Percentiles rank a stretch among this genome's conserved stretches.
These are phyloP conservation scores for Funneliformis caledonium DNA, from an alignment of 371 early-diverging fungal genomes.

Conservation along the genomic window DNA sequence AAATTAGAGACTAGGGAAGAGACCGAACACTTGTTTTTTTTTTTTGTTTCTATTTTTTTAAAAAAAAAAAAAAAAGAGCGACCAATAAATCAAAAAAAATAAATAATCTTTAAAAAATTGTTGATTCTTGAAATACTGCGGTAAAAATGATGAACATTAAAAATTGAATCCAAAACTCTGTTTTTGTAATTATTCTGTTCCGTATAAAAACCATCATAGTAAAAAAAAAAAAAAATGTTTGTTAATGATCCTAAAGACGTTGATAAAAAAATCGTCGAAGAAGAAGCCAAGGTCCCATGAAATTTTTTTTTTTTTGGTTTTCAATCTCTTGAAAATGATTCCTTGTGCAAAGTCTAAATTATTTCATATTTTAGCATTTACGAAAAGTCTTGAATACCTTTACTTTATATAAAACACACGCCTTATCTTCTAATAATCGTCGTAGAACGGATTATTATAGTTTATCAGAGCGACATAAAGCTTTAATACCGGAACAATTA, in stretches of 20 bases:
- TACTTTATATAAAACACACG: slow-evolving; percentile 69
- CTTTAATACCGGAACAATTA: slow-evolving; percentile 51
- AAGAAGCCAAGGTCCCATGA: slow-evolving; percentile 9
- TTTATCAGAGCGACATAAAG: slow-evolving; percentile 70
- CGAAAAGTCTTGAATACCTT: slow-evolving; percentile 74
- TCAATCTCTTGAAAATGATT: background rate
- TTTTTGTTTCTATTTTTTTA: no score
- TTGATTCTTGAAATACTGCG: no score
- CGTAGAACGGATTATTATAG: slow-evolving; percentile 69
- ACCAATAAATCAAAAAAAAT: no score
- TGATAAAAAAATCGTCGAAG: background rate
- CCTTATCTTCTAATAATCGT: slow-evolving; percentile 71
- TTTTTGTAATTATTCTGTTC: background rate
- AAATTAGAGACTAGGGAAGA: no score
- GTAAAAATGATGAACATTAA: no score
- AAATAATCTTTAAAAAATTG: no score
- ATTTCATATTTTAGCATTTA: slow-evolving; percentile 49
- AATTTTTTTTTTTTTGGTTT: background rate
- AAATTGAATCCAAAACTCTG: no score
- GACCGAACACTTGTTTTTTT: no score
- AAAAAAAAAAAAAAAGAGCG: no score
- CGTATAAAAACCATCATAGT: background rate
- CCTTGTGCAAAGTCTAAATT: background rate
- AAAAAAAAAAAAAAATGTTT: background rate
- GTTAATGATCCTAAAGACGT: slow-evolving; percentile 2